Evolutionary conservation across 805 yeast species (phyloP).

Genomic region (Metschnikowia vanudenii): DNA sequence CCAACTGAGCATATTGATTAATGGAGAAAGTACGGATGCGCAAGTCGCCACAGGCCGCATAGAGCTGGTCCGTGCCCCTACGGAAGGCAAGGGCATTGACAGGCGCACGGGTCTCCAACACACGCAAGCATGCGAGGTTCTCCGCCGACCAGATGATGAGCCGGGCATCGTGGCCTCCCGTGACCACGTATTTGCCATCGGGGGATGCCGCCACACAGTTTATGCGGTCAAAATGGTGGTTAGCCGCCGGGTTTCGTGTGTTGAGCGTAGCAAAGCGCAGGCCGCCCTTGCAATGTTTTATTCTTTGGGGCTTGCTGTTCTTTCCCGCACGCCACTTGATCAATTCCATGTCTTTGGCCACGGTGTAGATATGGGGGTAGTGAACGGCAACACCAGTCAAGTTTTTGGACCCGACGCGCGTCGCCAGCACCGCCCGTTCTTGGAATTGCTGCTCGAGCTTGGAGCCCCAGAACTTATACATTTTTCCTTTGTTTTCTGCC

Average conservation of each 20-base stretch:
- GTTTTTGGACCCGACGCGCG: conserved; percentile 61
- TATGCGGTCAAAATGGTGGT: conserved; percentile 78
- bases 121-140: conserved; percentile 70
- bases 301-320: conserved; percentile 53
- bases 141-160: conserved; percentile 86
- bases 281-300: conserved; percentile 68
- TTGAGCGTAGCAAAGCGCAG: conserved; percentile 38
- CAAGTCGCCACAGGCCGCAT: conserved; percentile 90
- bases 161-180: conserved; percentile 85
- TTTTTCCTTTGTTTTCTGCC: conserved; percentile 83
- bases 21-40: conserved; percentile 84
- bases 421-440: conserved; percentile 36
- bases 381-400: conserved; percentile 55
- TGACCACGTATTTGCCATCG: conserved; percentile 84
- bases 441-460: conserved; percentile 40
- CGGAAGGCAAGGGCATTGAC: conserved; percentile 76
- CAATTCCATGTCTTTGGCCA: conserved; percentile 76
- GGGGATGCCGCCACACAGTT: conserved; percentile 78
- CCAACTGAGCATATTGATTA: conserved; percentile 84
- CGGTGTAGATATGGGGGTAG: conserved; percentile 68
- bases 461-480: conserved; percentile 66
- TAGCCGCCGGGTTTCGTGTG: conserved; percentile 49
- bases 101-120: conserved; percentile 72
- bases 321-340: conserved; percentile 71
- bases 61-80: conserved; percentile 77